A percentile compares a stretch with the other conserved stretches of the same genome.
phyloP scores from a whole-genome alignment of 805 yeast species.

The Myxozyma monticola region DNA sequence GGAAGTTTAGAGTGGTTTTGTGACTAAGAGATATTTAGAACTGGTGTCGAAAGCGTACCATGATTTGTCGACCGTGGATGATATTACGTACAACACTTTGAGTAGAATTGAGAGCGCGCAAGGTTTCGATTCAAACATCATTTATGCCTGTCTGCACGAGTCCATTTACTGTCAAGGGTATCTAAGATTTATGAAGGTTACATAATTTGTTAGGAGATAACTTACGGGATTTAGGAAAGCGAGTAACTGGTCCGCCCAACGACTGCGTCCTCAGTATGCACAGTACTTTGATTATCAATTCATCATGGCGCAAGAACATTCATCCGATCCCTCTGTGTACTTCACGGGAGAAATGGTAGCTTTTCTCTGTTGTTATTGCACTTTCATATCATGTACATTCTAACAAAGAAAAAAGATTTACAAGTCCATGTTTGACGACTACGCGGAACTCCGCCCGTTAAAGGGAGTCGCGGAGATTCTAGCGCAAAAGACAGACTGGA shows the following conservation, averaged over 20 bases:
- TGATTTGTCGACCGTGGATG: conserved; percentile 43
- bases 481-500: conserved; percentile 41
- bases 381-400: not conserved
- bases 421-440: conserved; percentile 53
- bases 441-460: conserved; percentile 45
- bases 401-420: conserved; percentile 39
- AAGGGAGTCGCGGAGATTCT: conserved; percentile 43
- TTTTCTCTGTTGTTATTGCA: not conserved
- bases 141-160: conserved; percentile 59
- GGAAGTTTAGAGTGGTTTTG: not conserved
- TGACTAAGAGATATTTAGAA: conserved; percentile 2
- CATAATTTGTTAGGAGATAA: not conserved
- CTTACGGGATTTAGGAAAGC: conserved; percentile 27
- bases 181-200: conserved; percentile 23
- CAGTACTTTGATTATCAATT: conserved; percentile 36
- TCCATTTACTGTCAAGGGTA: conserved; percentile 52
- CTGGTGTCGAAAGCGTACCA: conserved; percentile 45
- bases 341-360: conserved; percentile 55
- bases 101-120: conserved; percentile 39
- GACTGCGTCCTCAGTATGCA: conserved; percentile 35
- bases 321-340: conserved; percentile 36
- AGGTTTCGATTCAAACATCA: conserved; percentile 54
- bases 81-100: conserved; percentile 45
- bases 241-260: conserved; percentile 53
- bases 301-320: conserved; percentile 12